A percentile compares a stretch with the other conserved stretches of the same genome.
Conservation (phyloP, 2,329 filamentous ascomycete genomes). For the Diplodia intermedia region DNA sequence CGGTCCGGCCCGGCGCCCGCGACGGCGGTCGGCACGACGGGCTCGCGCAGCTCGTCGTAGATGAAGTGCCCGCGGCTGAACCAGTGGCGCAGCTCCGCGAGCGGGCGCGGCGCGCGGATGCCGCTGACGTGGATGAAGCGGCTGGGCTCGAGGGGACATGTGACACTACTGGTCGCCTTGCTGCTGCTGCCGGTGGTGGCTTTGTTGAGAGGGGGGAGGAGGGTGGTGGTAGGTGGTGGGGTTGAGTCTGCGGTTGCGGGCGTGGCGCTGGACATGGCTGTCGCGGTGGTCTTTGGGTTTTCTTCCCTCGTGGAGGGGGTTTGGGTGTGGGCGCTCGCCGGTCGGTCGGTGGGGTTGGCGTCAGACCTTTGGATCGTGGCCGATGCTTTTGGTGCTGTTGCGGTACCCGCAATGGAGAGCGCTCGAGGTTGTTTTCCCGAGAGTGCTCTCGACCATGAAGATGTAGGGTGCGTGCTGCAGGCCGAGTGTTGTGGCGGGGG, state of each 20-base stretch:
- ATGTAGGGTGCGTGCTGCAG: background rate
- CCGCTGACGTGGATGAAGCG: slow-evolving; percentile 12
- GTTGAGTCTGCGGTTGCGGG: no score
- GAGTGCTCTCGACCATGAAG: background rate
- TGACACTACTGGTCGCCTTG: no score
- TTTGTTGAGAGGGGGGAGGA: no score
- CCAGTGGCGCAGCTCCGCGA: slow-evolving; percentile 4
- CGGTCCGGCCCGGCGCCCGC: slow-evolving; percentile 5
- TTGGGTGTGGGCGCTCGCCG: no score
- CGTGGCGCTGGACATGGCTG: no score
- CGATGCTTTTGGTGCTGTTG: background rate
- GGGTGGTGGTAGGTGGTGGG: no score
- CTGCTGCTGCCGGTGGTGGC: no score
- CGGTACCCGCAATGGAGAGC: background rate
- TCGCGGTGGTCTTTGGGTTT: no score
- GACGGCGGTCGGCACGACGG: background rate
- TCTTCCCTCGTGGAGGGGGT: no score
- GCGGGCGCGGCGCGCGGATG: background rate
- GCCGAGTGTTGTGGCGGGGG: background rate
- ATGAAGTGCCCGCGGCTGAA: slow-evolving; percentile 9
- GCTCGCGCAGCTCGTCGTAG: slow-evolving; percentile 10
- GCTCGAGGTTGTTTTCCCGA: background rate
- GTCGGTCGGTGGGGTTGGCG: background rate
- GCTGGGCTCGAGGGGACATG: background rate
- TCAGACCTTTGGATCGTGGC: background rate